Conservation (phyloP, 371 early-diverging fungal genomes). For the Mortierella sp. region DNA sequence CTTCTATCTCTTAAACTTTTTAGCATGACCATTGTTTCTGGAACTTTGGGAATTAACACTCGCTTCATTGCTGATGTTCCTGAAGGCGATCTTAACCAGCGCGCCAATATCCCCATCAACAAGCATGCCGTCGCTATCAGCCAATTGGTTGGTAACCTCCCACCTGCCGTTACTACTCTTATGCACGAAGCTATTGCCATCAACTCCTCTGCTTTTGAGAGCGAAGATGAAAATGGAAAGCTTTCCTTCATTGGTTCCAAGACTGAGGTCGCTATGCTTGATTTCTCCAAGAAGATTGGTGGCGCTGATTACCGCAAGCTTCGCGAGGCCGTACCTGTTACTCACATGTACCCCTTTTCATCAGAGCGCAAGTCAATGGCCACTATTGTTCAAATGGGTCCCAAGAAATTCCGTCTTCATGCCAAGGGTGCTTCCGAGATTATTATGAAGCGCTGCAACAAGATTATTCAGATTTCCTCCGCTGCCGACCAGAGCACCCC, state of each 20-base stretch:
- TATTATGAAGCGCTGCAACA: constrained; percentile 65
- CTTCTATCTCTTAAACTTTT: too few relatives aligned
- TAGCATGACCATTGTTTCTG: constrained; percentile 88
- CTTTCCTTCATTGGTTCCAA: constrained; percentile 76
- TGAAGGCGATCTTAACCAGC: constrained; percentile 38
- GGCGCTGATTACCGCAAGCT: constrained; percentile 63
- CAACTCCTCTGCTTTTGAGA: constrained; percentile 89
- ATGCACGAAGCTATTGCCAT: constrained; percentile 77
- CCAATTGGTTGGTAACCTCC: constrained; percentile 60
- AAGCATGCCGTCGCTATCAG: constrained; percentile 60
- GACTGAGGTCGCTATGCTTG: constrained; percentile 88
- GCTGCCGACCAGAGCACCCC: constrained; percentile 19
- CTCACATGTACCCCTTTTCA: constrained; percentile 82
- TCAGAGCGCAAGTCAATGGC: constrained; percentile 92
- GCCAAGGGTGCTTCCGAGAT: constrained; percentile 92
- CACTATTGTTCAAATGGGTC: constrained; percentile 71
- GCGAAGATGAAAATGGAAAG: constrained; percentile 68
- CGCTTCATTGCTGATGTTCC: constrained; percentile 51
- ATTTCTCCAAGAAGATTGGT: constrained; percentile 65
- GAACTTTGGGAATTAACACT: constrained; percentile 63
- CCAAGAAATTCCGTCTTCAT: constrained; percentile 70
- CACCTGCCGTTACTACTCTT: constrained; percentile 58
- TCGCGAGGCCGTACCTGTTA: constrained; percentile 63
- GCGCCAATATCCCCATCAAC: constrained; percentile 42
- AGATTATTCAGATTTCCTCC: constrained; percentile 35